phyloP scores from a whole-genome alignment of 441 rosid genomes.

The Daphne laureola region DNA sequence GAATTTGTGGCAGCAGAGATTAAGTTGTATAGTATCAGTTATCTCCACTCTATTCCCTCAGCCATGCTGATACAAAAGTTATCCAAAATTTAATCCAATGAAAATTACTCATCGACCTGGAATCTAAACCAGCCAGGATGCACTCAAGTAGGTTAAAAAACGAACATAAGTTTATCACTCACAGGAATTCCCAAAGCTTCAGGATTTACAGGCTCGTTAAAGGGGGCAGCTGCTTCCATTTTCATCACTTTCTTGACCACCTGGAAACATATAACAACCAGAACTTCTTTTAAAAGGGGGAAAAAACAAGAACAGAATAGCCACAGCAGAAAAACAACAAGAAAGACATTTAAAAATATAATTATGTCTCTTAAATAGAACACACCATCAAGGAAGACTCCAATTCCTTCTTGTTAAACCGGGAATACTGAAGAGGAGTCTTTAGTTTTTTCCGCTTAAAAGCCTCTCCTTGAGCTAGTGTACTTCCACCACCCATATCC shows the following conservation, averaged over 20 bases:
- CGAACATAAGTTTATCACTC: constrained; percentile 23
- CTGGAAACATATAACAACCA: constrained; percentile 20
- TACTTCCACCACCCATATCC: constrained; percentile 25
- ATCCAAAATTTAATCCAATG: too few relatives aligned
- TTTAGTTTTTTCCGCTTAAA: constrained; percentile 34
- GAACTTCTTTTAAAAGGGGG: neutral
- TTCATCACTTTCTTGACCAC: constrained; percentile 92
- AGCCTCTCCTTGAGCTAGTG: constrained; percentile 23
- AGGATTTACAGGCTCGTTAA: constrained; percentile 85
- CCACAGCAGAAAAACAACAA: constrained; percentile 2
- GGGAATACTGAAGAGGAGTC: constrained; percentile 28
- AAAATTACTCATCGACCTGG: too few relatives aligned
- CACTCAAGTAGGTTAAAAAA: too few relatives aligned
- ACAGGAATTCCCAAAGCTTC: constrained; percentile 98
- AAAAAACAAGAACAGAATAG: constrained; percentile 8
- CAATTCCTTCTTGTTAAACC: constrained; percentile 56
- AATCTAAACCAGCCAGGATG: too few relatives aligned
- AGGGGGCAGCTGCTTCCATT: constrained; percentile 98
- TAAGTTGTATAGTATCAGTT: too few relatives aligned
- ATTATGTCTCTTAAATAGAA: constrained; percentile 7
- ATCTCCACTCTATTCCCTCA: too few relatives aligned
- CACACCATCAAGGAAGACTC: constrained; percentile 64
- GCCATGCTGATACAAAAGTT: too few relatives aligned
- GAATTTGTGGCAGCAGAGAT: too few relatives aligned
- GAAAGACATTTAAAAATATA: neutral